These are phyloP conservation scores for Oryza meridionalis DNA, from an alignment of 176 grass and related monocot genomes.

Conservation along the genomic window DNA sequence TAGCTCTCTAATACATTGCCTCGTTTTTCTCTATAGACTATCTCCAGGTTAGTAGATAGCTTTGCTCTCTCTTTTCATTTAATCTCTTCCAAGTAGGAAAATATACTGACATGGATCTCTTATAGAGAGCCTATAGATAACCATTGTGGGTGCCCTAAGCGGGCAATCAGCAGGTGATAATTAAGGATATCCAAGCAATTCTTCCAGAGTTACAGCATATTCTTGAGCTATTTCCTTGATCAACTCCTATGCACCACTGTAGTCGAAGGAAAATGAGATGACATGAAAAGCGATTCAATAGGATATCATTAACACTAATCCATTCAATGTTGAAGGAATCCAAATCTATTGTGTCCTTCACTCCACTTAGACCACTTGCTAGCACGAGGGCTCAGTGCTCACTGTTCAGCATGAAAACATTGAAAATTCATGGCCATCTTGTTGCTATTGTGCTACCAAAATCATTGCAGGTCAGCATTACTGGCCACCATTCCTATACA, in stretches of 20 bases:
- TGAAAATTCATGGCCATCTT: constrained; percentile 34
- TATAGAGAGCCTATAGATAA: too few relatives aligned
- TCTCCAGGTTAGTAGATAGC: too few relatives aligned
- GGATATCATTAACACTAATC: background rate
- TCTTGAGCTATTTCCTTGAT: background rate
- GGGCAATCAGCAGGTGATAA: background rate
- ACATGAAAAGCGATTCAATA: background rate
- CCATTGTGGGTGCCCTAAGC: background rate
- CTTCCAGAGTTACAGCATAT: constrained; percentile 7
- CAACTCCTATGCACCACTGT: background rate
- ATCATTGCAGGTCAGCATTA: background rate
- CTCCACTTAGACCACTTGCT: constrained; percentile 17
- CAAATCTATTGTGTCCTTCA: constrained; percentile 12
- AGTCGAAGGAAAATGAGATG: background rate
- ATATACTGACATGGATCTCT: too few relatives aligned
- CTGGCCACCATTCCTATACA: constrained; percentile 21
- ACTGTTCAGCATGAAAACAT: constrained; percentile 29
- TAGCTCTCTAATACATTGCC: too few relatives aligned
- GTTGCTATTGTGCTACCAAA: background rate
- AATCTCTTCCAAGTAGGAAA: too few relatives aligned
- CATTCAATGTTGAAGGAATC: constrained; percentile 30
- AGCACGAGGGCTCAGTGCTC: constrained; percentile 17
- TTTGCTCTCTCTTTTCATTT: too few relatives aligned
- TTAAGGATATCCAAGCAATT: background rate
- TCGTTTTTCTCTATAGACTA: too few relatives aligned